Evolutionary conservation across 768 basidiomycete genomes (phyloP), one percentile per base, ranked within the genome.

Genomic region (Crepidotus variabilis): DNA sequence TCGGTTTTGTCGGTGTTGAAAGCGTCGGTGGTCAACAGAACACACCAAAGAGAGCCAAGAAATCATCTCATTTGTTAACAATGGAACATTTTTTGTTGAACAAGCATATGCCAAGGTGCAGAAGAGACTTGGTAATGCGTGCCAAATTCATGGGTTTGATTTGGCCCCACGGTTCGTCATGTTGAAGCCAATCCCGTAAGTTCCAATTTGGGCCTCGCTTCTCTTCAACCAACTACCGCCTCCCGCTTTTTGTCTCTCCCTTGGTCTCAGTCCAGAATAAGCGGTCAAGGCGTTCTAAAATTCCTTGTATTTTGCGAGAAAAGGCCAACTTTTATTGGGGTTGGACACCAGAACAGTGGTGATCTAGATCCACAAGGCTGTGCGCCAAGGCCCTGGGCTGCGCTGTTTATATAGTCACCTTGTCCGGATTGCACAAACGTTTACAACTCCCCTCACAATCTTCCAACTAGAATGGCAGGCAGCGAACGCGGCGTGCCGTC

Each of bases 401-500:
- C 39, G 39, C 39, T 16, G 14, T 16, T n/a, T 20, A 43, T 4
- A 43, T 43, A 24, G 33, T 10, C 23, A 9, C n/a, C 47, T 13
- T 36, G n/a, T n/a, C 32, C 33, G 16, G 7, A 3, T 13, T 18
- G 16, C 22, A 23, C 34, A 48, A 16, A 6, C 1, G 6, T 16
- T 32, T 21, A 6, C 34, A 8, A 14, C 8, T 43, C 8, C 6
- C 16, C 24, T 46, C 23, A 54, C 50, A 52, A 39, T 45, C 69
- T 71, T 67, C 20, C 65, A 23, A 45, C 50, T 24, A 32, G 22
- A 33, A 47, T 20, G 9, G 24, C 24, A 5, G 57, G 49, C 20
- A 61, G 59, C 14, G 63, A 63, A 18, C 47, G 50, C 20, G 49
- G 48, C 13, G 65, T 71, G 18, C 72, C 72, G 4, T 69, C 68